phyloP scores from a whole-genome alignment of 768 basidiomycete species.

The Gloeostereum incarnatum region DNA sequence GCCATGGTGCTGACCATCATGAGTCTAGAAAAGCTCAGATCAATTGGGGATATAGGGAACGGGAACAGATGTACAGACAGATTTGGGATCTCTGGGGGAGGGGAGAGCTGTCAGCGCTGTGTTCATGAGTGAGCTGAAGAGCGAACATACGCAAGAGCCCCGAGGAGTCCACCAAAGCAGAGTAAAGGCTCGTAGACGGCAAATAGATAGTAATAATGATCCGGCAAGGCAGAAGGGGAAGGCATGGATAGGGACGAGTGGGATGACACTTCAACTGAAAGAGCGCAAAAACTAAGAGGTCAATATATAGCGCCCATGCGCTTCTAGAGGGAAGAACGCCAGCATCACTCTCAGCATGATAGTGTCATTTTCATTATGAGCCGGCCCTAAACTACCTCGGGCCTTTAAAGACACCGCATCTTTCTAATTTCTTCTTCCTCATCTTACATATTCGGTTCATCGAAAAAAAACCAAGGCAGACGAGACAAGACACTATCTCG shows the following conservation, averaged over 20 bases:
- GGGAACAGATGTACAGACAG: constrained; percentile 21
- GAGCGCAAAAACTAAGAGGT: constrained; percentile 3
- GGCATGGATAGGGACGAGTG: constrained; percentile 11
- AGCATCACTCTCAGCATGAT: constrained; percentile 1
- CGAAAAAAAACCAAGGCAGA: constrained; percentile 51
- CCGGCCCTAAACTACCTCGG: too few relatives aligned
- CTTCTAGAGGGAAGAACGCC: not conserved
- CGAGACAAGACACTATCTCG: constrained; percentile 30
- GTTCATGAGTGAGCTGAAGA: constrained; percentile 4
- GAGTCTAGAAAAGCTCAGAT: constrained; percentile 39
- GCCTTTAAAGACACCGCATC: too few relatives aligned
- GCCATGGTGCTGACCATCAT: constrained; percentile 76
- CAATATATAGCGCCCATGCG: not conserved
- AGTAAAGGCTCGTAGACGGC: constrained; percentile 68
- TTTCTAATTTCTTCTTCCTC: constrained; percentile 14
- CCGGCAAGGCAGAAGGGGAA: constrained; percentile 55
- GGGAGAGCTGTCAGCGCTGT: constrained; percentile 7
- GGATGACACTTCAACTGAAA: constrained; percentile 4
- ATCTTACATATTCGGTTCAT: constrained; percentile 48
- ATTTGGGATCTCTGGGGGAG: constrained; percentile 45
- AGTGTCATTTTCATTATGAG: not conserved
- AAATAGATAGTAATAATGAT: constrained; percentile 66
- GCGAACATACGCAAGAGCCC: constrained; percentile 37
- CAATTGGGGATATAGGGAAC: not conserved
- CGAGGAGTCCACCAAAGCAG: constrained; percentile 55